Percentiles rank a stretch among this genome's conserved stretches.
Conservation (phyloP, 2,329 filamentous ascomycete genomes). For the Aureobasidium sp. region DNA sequence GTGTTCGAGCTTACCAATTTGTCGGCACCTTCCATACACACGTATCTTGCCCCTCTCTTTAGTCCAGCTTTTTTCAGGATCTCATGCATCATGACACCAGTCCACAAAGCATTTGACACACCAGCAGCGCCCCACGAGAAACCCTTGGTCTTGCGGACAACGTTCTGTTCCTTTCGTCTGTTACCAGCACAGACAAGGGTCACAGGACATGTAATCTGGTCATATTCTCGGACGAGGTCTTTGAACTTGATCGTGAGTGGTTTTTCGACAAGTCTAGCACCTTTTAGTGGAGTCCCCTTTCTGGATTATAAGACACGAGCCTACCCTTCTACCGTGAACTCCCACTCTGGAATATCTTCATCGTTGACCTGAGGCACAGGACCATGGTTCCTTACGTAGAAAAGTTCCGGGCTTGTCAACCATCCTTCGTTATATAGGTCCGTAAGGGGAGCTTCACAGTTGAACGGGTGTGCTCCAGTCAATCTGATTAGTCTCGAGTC, state of each 20-base stretch:
- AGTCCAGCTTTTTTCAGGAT: conserved; percentile 62
- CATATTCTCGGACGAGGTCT: conserved; percentile 64
- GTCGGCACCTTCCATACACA: conserved; percentile 86
- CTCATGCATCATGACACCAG: conserved; percentile 67
- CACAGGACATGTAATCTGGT: conserved; percentile 76
- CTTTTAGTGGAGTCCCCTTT: neutral
- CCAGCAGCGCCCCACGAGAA: conserved; percentile 92
- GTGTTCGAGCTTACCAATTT: conserved; percentile 40
- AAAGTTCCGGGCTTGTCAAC: conserved; percentile 75
- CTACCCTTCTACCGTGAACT: conserved; percentile 67
- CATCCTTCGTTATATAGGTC: conserved; percentile 75
- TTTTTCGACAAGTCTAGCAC: conserved; percentile 56
- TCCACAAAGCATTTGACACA: conserved; percentile 80
- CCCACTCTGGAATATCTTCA: conserved; percentile 66
- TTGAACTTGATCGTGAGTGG: conserved; percentile 64
- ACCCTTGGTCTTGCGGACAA: conserved; percentile 81
- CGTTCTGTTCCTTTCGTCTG: conserved; percentile 84
- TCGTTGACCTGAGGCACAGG: conserved; percentile 69
- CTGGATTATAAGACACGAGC: neutral
- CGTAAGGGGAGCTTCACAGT: conserved; percentile 75
- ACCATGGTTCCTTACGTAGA: conserved; percentile 90
- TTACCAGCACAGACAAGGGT: conserved; percentile 91
- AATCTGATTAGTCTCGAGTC: conserved; percentile 76
- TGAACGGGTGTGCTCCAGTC: conserved; percentile 86
- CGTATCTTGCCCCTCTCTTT: conserved; percentile 62